Percentiles rank a stretch among this genome's conserved stretches.
Conservation (phyloP, 1,284 basidiomycete species). For the Cerrena zonata region DNA sequence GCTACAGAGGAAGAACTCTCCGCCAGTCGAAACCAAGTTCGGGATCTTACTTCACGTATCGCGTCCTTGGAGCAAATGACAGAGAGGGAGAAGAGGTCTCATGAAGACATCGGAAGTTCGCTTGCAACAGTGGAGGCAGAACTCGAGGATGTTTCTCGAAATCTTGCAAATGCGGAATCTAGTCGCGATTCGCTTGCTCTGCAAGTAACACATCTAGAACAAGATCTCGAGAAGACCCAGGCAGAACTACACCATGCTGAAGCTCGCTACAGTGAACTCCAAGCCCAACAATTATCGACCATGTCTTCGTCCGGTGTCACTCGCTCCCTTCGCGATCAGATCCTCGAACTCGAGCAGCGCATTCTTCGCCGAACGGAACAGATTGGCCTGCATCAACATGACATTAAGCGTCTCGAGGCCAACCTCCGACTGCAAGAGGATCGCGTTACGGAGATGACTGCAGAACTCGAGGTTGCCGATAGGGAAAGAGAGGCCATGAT, state of each 20-base stretch:
- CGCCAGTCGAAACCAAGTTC: conserved; percentile 18
- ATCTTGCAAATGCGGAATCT: conserved; percentile 50
- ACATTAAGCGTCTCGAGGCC: conserved; percentile 65
- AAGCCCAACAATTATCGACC: conserved; percentile 54
- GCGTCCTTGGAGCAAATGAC: conserved; percentile 32
- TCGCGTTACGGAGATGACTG: conserved; percentile 57
- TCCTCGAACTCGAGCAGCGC: conserved; percentile 57
- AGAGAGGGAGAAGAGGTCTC: conserved; percentile 24
- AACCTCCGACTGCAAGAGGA: conserved; percentile 70
- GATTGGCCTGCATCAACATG: conserved; percentile 68
- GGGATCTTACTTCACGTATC: conserved; percentile 24
- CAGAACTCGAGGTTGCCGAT: conserved; percentile 56
- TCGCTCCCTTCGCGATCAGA: conserved; percentile 51
- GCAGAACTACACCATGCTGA: conserved; percentile 51
- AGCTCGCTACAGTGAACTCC: conserved; percentile 51
- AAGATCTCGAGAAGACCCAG: conserved; percentile 47
- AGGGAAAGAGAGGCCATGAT: conserved; percentile 72
- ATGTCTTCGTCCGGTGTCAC: conserved; percentile 54
- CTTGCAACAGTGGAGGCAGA: conserved; percentile 37
- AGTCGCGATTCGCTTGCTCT: conserved; percentile 57
- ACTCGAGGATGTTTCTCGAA: conserved; percentile 35
- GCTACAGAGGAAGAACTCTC: conserved; percentile 6
- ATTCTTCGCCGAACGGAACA: conserved; percentile 61
- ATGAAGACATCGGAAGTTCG: conserved; percentile 32
- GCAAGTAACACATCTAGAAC: conserved; percentile 55